phyloP scores from a whole-genome alignment of 371 early-diverging fungal genomes.

The Capillidium heterosporum region DNA sequence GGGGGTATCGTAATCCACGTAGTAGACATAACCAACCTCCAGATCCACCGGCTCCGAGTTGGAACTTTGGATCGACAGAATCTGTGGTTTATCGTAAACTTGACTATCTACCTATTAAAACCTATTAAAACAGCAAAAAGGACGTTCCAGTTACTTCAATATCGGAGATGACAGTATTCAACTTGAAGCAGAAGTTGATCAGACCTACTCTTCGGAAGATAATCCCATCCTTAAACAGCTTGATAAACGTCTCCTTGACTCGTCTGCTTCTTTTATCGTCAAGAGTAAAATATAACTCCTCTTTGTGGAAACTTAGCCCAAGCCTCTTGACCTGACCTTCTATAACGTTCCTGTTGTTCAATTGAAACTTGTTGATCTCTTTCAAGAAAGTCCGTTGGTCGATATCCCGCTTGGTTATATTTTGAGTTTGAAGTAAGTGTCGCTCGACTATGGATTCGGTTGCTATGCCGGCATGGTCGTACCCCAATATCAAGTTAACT shows the following conservation, averaged over 20 bases:
- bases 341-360: constrained; percentile 34
- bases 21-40: constrained; percentile 43
- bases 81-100: constrained; percentile 34
- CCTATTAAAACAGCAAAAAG: not conserved
- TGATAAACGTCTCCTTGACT: constrained; percentile 79
- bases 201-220: constrained; percentile 83
- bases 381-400: constrained; percentile 72
- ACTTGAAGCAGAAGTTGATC: constrained; percentile 88
- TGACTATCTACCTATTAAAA: constrained; percentile 37
- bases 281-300: constrained; percentile 77
- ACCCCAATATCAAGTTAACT: constrained; percentile 83
- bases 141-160: constrained; percentile 44
- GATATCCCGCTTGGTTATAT: constrained; percentile 32
- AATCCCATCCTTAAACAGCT: constrained; percentile 65
- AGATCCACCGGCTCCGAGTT: constrained; percentile 63
- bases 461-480: constrained; percentile 97
- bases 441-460: constrained; percentile 94
- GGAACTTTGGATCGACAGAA: constrained; percentile 48
- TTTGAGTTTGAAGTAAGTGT: constrained; percentile 34
- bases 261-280: constrained; percentile 53
- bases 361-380: constrained; percentile 79
- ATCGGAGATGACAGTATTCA: constrained; percentile 89
- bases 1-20: constrained; percentile 6
- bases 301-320: constrained; percentile 78
- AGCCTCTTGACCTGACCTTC: constrained; percentile 41